phyloP scores from a whole-genome alignment of 23 red algal species.

The Agarophyton chilense region DNA sequence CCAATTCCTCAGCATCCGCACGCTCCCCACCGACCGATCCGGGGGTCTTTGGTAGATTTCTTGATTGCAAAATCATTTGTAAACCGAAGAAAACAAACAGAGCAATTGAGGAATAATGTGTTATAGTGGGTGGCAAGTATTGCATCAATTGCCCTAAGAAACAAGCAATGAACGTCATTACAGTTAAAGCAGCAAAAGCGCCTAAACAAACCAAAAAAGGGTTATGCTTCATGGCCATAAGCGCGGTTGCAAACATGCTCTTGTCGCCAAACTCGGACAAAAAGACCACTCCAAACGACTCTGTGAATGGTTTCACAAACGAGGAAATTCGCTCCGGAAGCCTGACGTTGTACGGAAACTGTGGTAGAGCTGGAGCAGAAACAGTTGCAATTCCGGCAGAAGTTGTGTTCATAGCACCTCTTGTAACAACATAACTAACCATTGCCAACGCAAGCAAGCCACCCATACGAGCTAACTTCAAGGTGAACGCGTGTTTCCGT shows the following conservation, averaged over 20 bases:
- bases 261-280: slow-evolving; percentile 97
- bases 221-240: slow-evolving; percentile 92
- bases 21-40: slow-evolving; percentile 53
- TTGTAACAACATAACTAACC: slow-evolving; percentile 19
- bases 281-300: slow-evolving; percentile 94
- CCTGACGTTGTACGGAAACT: background rate
- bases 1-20: slow-evolving; percentile 67
- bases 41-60: slow-evolving; percentile 53
- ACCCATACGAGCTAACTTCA: slow-evolving; percentile 45
- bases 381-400: slow-evolving; percentile 18
- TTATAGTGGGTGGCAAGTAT: slow-evolving; percentile 78
- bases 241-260: slow-evolving; percentile 96
- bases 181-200: slow-evolving; percentile 83
- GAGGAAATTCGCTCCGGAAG: slow-evolving; percentile 23
- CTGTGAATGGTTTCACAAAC: slow-evolving; percentile 66
- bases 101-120: slow-evolving; percentile 78
- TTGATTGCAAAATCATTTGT: slow-evolving; percentile 85
- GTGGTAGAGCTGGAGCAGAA: slow-evolving; percentile 31
- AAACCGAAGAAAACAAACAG: slow-evolving; percentile 89
- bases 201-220: slow-evolving; percentile 81
- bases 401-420: slow-evolving; percentile 18
- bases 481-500: background rate
- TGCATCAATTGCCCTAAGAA: slow-evolving; percentile 94
- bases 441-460: slow-evolving; percentile 3
- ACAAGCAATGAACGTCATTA: slow-evolving; percentile 96